phyloP scores from a whole-genome alignment of 345 rosid genomes.

The Iberis pinnata region DNA sequence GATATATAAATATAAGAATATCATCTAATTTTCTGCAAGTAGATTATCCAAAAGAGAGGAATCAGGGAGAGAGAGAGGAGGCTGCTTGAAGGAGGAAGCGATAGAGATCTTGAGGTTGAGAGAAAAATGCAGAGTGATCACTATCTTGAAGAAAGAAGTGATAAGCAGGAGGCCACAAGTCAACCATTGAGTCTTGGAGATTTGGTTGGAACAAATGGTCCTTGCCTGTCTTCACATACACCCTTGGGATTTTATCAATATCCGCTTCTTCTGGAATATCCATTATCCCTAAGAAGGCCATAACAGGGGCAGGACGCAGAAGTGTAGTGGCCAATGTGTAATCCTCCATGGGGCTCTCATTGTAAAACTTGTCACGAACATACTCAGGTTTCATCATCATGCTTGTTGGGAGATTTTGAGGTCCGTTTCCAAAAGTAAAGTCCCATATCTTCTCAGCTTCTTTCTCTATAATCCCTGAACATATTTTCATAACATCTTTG shows the following conservation, averaged over 20 bases:
- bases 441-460: conserved; percentile 26
- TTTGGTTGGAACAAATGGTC: conserved; percentile 21
- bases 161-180: conserved; percentile 33
- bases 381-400: conserved; percentile 30
- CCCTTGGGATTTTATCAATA: conserved; percentile 30
- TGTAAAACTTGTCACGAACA: conserved; percentile 24
- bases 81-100: conserved; percentile 26
- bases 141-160: conserved; percentile 23
- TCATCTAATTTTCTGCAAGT: conserved; percentile 4
- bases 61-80: conserved; percentile 16
- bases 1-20: conserved; percentile 12
- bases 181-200: conserved; percentile 31
- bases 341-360: conserved; percentile 38
- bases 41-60: not conserved
- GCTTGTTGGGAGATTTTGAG: conserved; percentile 34
- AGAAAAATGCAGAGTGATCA: conserved; percentile 41
- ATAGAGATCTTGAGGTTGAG: conserved; percentile 28
- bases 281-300: conserved; percentile 27
- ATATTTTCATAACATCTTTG: conserved; percentile 19
- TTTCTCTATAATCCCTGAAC: conserved; percentile 17
- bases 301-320: conserved; percentile 29
- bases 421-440: conserved; percentile 30
- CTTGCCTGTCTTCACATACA: conserved; percentile 31
- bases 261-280: conserved; percentile 22
- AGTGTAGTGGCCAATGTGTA: conserved; percentile 32